Conservation (phyloP, 768 basidiomycete genomes). For the Strobilomyces echinocephalus region DNA sequence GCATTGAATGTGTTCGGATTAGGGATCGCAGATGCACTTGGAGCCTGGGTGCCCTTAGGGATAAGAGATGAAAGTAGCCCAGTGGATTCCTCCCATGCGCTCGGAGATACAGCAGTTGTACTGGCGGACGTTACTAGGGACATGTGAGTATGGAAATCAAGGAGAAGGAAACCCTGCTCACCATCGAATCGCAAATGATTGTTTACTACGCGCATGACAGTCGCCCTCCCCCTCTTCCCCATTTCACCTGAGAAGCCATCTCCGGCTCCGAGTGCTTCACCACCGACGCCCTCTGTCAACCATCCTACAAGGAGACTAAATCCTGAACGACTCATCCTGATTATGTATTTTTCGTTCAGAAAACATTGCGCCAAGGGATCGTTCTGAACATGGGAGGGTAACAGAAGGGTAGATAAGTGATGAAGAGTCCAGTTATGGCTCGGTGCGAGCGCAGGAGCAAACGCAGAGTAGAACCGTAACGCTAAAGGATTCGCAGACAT, state of each 20-base stretch:
- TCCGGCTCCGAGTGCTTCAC: slow-evolving; percentile 77
- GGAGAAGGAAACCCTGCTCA: slow-evolving; percentile 31
- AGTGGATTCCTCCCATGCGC: slow-evolving; percentile 81
- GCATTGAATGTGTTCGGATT: slow-evolving; percentile 73
- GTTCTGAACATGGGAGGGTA: slow-evolving; percentile 79
- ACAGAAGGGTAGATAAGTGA: slow-evolving; percentile 72
- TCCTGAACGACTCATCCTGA: slow-evolving; percentile 87
- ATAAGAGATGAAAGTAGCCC: slow-evolving; percentile 78
- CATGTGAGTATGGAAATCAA: slow-evolving; percentile 17
- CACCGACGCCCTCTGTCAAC: slow-evolving; percentile 89
- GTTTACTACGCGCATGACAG: slow-evolving; percentile 91
- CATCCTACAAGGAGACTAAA: slow-evolving; percentile 91
- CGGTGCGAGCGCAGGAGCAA: slow-evolving; percentile 61
- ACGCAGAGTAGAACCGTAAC: slow-evolving; percentile 65
- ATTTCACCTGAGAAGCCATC: slow-evolving; percentile 76
- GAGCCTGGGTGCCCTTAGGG: slow-evolving; percentile 51
- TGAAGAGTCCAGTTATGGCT: slow-evolving; percentile 68
- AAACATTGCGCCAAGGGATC: slow-evolving; percentile 83
- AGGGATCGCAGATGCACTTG: slow-evolving; percentile 35
- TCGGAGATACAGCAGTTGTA: slow-evolving; percentile 55
- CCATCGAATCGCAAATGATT: slow-evolving; percentile 90
- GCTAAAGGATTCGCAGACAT: slow-evolving; percentile 41
- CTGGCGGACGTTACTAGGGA: slow-evolving; percentile 64
- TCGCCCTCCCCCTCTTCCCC: slow-evolving; percentile 80
- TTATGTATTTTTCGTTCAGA: slow-evolving; percentile 83